phyloP scores from a whole-genome alignment of 768 basidiomycete genomes.

The Collybiopsis luxurians region DNA sequence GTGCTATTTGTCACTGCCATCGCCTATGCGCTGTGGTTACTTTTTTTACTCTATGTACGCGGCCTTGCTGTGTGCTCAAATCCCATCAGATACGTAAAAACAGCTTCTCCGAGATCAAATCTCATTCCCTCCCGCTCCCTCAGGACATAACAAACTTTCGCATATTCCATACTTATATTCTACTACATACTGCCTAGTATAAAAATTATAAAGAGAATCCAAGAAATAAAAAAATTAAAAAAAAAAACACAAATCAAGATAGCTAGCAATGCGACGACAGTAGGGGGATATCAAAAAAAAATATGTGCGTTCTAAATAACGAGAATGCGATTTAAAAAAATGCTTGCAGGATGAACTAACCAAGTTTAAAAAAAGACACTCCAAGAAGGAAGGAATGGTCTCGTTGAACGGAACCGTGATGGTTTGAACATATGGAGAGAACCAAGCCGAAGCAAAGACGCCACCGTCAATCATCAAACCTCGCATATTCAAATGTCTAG shows the following conservation, averaged over 20 bases:
- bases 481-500: conserved; percentile 36
- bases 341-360: not conserved
- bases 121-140: not conserved
- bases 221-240: not conserved
- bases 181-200: no score
- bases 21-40: not conserved
- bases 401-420: no score
- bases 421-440: not conserved
- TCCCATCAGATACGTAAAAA: not conserved
- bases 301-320: conserved; percentile 1
- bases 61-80: not conserved
- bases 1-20: not conserved
- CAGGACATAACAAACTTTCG: no score
- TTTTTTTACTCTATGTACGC: not conserved
- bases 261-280: conserved; percentile 3
- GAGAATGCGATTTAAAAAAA: not conserved
- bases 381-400: not conserved
- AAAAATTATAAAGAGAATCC: not conserved
- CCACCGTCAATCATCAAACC: conserved; percentile 18
- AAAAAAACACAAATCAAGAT: conserved; percentile 3
- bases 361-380: not conserved
- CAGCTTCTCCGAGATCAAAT: not conserved
- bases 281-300: not conserved
- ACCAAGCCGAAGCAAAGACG: conserved; percentile 16
- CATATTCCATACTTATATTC: no score